Percentiles rank a stretch among this genome's conserved stretches.
phyloP scores from a whole-genome alignment of 495 filamentous ascomycete genomes.

The Penicillium coffeae region DNA sequence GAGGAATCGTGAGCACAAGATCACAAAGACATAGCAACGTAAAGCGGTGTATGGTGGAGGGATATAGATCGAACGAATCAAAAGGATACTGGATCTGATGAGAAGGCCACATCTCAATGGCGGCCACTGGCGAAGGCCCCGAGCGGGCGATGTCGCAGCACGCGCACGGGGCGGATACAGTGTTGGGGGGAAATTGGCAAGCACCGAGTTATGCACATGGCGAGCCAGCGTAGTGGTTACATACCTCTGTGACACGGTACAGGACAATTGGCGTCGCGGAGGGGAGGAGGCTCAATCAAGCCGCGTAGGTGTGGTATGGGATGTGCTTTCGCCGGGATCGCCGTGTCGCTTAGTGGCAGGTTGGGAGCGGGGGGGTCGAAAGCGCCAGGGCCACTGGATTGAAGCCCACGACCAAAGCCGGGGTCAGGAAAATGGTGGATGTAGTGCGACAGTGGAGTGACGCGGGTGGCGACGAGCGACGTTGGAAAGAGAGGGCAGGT shows the following conservation, averaged over 20 bases:
- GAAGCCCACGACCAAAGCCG: conserved; percentile 11
- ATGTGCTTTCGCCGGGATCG: conserved; percentile 35
- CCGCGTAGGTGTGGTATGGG: conserved; percentile 28
- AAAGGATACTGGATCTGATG: background rate
- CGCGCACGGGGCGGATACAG: conserved; percentile 24
- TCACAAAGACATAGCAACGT: conserved; percentile 2
- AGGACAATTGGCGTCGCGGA: conserved; percentile 20
- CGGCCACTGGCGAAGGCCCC: conserved; percentile 4
- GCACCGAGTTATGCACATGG: conserved; percentile 3
- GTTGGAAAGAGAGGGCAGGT: conserved; percentile 9
- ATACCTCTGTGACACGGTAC: conserved; percentile 16
- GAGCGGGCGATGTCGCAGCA: conserved; percentile 20
- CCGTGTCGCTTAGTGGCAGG: conserved; percentile 47
- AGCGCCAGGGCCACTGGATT: conserved; percentile 22
- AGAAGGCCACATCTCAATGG: conserved; percentile 10
- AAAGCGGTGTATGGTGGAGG: background rate
- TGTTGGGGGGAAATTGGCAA: conserved; percentile 6
- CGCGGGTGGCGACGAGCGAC: background rate
- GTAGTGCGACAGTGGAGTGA: background rate
- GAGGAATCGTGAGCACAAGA: conserved; percentile 28
- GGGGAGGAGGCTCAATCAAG: conserved; percentile 1
- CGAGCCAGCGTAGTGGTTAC: conserved; percentile 1
- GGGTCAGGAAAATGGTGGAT: background rate
- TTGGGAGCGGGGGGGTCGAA: conserved; percentile 33
- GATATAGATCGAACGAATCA: background rate